phyloP scores from a whole-genome alignment of 257 asterid species.

The Nicotiana benthamiana region DNA sequence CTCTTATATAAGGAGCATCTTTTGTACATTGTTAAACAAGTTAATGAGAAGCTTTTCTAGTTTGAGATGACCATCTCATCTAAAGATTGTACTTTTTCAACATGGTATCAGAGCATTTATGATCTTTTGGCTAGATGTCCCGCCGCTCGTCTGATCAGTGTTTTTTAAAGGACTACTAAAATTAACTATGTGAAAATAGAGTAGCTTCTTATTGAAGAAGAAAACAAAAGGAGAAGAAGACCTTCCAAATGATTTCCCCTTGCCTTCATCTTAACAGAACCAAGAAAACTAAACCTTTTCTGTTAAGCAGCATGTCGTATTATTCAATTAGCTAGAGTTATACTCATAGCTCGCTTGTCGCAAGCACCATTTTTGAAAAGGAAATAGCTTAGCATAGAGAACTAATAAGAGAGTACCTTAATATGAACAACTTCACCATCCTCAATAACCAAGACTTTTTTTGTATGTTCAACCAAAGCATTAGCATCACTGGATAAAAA shows the following conservation, averaged over 20 bases:
- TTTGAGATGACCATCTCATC: neutral
- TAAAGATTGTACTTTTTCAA: neutral
- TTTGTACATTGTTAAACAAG: neutral
- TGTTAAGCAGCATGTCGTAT: too few species aligned
- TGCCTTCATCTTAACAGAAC: neutral
- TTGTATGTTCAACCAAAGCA: constrained; percentile 93
- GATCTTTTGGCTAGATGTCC: neutral
- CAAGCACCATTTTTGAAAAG: too few species aligned
- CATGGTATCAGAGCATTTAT: neutral
- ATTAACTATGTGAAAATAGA: neutral
- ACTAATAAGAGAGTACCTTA: constrained; percentile 34
- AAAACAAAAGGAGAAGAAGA: too few species aligned
- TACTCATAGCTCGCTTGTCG: too few species aligned
- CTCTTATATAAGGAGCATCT: neutral
- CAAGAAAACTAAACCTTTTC: too few species aligned
- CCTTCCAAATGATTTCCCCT: too few species aligned
- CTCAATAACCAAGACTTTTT: constrained; percentile 76
- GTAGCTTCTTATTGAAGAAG: too few species aligned
- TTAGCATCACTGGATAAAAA: constrained; percentile 85
- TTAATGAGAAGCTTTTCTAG: neutral
- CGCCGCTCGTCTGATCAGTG: neutral
- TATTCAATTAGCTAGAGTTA: neutral
- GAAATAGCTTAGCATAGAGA: neutral
- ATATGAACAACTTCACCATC: constrained; percentile 86
- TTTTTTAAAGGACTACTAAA: neutral